phyloP scores from a whole-genome alignment of 176 grass and related monocot genomes.

The Phoenix roebelenii region DNA sequence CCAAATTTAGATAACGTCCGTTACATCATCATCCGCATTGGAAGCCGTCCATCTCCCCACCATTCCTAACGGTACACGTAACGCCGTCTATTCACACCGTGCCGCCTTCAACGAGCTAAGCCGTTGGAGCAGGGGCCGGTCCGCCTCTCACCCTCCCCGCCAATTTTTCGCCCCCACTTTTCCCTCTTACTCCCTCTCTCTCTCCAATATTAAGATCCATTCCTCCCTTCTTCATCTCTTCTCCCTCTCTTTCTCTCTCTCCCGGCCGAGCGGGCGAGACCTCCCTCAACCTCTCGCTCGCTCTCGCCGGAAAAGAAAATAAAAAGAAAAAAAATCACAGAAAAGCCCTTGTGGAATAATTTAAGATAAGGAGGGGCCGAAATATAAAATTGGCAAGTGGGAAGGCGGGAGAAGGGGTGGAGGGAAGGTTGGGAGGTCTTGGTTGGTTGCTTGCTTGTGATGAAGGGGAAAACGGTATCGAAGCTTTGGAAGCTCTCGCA shows the following conservation, averaged over 20 bases:
- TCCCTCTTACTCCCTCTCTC: neutral
- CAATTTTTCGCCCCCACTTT: neutral
- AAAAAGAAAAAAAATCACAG: too few relatives aligned
- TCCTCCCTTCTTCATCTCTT: too few relatives aligned
- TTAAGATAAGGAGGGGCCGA: too few relatives aligned
- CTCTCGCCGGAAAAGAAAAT: neutral
- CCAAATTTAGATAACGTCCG: too few relatives aligned
- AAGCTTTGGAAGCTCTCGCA: neutral
- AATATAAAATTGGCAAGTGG: neutral
- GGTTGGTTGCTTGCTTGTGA: conserved; percentile 3
- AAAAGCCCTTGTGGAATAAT: too few relatives aligned
- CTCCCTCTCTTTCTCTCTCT: neutral
- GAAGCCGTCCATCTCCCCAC: too few relatives aligned
- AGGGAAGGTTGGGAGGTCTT: neutral
- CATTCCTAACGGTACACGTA: too few relatives aligned
- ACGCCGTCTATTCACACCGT: too few relatives aligned
- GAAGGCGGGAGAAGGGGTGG: neutral
- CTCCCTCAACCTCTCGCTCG: neutral
- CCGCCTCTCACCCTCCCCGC: conserved; percentile 1
- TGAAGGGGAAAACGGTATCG: neutral
- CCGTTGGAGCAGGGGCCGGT: too few relatives aligned
- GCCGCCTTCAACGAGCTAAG: too few relatives aligned
- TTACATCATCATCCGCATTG: too few relatives aligned
- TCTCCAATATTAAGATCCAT: neutral
- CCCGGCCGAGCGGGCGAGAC: neutral